Evolutionary conservation across 306 rosid genomes (phyloP).

Genomic region (Cucurbita maxima): DNA sequence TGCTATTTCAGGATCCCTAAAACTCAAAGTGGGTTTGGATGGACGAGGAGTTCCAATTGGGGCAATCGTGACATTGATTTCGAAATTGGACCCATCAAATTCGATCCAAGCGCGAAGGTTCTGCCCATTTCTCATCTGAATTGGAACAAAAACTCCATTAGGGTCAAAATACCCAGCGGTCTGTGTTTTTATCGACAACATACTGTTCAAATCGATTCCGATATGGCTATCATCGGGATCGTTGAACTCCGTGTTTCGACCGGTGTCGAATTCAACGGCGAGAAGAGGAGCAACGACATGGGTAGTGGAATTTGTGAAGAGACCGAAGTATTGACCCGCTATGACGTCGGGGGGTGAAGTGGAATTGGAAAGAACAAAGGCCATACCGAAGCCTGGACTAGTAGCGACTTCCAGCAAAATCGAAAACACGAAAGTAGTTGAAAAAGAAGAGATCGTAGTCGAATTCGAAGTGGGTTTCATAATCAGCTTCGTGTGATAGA

Average conservation of each 20-base stretch:
- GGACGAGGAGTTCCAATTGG: conserved; percentile 52
- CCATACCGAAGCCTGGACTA: conserved; percentile 75
- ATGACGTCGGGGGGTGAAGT: conserved; percentile 60
- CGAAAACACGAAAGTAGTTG: conserved; percentile 79
- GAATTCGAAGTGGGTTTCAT: conserved; percentile 19
- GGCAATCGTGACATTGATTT: conserved; percentile 52
- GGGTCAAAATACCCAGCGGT: conserved; percentile 55
- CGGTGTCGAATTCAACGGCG: conserved; percentile 79
- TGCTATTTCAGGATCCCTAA: conserved; percentile 24
- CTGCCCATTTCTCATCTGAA: conserved; percentile 45
- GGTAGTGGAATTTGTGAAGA: conserved; percentile 43
- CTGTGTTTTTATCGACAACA: neutral
- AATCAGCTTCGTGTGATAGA: conserved; percentile 26
- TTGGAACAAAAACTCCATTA: conserved; percentile 32
- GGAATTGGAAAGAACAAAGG: conserved; percentile 52
- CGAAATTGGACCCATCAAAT: conserved; percentile 31
- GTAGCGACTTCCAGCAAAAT: conserved; percentile 36
- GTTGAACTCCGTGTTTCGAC: conserved; percentile 63
- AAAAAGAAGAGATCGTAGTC: conserved; percentile 36
- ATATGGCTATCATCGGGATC: conserved; percentile 62
- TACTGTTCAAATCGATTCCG: conserved; percentile 57
- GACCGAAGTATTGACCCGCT: conserved; percentile 75
- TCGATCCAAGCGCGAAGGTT: conserved; percentile 78
- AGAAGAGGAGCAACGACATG: conserved; percentile 36
- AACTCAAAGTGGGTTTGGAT: conserved; percentile 33